A percentile compares a stretch with the other conserved stretches of the same genome.
phyloP scores from a whole-genome alignment of 2,329 filamentous ascomycete species.

The Sporothrix variecibatus region DNA sequence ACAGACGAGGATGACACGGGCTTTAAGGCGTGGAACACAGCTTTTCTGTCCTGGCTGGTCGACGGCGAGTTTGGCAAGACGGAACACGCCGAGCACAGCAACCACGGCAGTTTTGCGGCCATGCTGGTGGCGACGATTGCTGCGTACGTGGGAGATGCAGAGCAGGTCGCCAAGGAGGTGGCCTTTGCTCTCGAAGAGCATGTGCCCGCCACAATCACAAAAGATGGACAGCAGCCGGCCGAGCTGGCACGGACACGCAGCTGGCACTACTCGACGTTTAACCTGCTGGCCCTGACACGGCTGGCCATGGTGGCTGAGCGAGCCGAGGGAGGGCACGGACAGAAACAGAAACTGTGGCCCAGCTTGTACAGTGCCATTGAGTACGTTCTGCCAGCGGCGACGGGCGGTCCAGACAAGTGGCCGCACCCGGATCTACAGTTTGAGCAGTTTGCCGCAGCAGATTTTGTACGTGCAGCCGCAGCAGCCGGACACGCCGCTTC shows the following conservation, averaged over 20 bases:
- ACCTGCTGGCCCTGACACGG: conserved; percentile 32
- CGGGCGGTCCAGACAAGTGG: conserved; percentile 31
- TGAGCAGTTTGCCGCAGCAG: conserved; percentile 33
- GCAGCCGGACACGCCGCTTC: conserved; percentile 32
- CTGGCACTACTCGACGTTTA: conserved; percentile 37
- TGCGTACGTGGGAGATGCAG: conserved; percentile 33
- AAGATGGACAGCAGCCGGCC: conserved; percentile 34
- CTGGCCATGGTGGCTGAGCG: conserved; percentile 30
- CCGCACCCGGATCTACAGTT: conserved; percentile 33
- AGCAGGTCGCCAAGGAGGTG: conserved; percentile 24
- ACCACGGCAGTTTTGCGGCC: conserved; percentile 35
- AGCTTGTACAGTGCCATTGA: conserved; percentile 32
- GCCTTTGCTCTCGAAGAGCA: conserved; percentile 1
- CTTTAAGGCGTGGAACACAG: conserved; percentile 34
- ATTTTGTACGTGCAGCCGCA: conserved; percentile 35
- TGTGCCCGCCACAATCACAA: conserved; percentile 32
- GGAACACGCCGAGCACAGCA: conserved; percentile 32
- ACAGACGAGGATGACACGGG: conserved; percentile 25
- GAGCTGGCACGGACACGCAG: conserved; percentile 36
- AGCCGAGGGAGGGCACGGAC: conserved; percentile 29
- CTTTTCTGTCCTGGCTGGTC: conserved; percentile 34
- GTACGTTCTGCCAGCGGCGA: conserved; percentile 35
- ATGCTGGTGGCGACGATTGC: conserved; percentile 35
- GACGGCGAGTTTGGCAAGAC: conserved; percentile 33
- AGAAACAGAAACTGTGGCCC: conserved; percentile 7